Conservation (phyloP, 73 alveolate species). For the Paraurostyla sp. region DNA sequence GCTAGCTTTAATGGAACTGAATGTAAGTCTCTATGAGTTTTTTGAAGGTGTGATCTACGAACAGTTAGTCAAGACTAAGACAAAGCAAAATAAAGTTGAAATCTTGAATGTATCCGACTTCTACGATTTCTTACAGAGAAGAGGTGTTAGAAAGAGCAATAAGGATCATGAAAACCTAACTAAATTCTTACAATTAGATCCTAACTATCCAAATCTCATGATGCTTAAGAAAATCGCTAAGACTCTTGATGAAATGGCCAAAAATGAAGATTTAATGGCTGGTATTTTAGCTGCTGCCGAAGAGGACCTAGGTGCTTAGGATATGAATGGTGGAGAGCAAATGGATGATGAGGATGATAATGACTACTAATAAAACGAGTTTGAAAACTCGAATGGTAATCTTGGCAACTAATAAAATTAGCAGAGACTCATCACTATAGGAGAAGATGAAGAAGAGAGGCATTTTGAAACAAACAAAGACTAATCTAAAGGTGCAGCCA, state of each 20-base stretch:
- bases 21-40: slow-evolving; percentile 63
- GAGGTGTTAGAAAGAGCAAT: slow-evolving; percentile 53
- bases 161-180: slow-evolving; percentile 37
- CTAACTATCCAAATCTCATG: slow-evolving; percentile 66
- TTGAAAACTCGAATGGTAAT: not conserved
- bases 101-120: slow-evolving; percentile 59
- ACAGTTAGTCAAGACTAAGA: slow-evolving; percentile 72
- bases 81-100: slow-evolving; percentile 70
- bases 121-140: slow-evolving; percentile 39
- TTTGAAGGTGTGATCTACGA: slow-evolving; percentile 65
- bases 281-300: slow-evolving; percentile 58
- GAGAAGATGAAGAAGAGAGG: slow-evolving; percentile 50
- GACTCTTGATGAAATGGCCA: slow-evolving; percentile 65
- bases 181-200: slow-evolving; percentile 64
- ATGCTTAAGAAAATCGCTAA: slow-evolving; percentile 73
- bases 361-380: slow-evolving; percentile 22
- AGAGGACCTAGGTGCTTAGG: not conserved
- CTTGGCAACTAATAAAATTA: not conserved
- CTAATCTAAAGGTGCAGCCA: not conserved
- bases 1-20: slow-evolving; percentile 65
- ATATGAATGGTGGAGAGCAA: not conserved
- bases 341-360: not conserved
- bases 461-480: not conserved
- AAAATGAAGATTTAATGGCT: slow-evolving; percentile 64
- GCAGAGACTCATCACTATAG: slow-evolving; percentile 30